These are phyloP conservation scores for Rhynchospora tenuis DNA, from an alignment of 176 grass and related monocot species.

Conservation along the genomic window DNA sequence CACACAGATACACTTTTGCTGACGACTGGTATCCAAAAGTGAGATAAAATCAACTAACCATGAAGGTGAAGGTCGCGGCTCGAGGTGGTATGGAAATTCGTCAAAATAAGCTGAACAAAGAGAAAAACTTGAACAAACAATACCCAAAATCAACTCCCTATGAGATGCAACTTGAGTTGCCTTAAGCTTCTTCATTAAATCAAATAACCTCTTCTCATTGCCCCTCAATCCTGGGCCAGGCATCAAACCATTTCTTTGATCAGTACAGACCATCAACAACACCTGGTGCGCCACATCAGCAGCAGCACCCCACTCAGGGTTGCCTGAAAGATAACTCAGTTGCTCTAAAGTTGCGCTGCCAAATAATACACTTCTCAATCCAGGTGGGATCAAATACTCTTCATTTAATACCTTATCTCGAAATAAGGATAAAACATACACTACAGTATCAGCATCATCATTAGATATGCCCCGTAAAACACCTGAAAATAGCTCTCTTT, in stretches of 20 bases:
- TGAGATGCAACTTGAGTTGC: constrained; percentile 57
- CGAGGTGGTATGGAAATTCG: constrained; percentile 72
- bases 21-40: constrained; percentile 7
- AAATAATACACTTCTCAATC: constrained; percentile 85
- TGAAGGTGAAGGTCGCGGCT: constrained; percentile 48
- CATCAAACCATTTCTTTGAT: constrained; percentile 91
- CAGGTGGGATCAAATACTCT: constrained; percentile 67
- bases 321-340: constrained; percentile 69
- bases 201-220: constrained; percentile 75
- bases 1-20: neutral
- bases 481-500: constrained; percentile 78
- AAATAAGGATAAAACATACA: constrained; percentile 55
- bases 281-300: constrained; percentile 75
- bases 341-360: constrained; percentile 83
- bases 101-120: constrained; percentile 77
- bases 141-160: constrained; percentile 60
- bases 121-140: constrained; percentile 52
- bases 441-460: constrained; percentile 55
- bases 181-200: constrained; percentile 87
- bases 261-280: constrained; percentile 72
- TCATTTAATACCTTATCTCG: constrained; percentile 62
- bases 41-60: constrained; percentile 56
- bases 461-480: constrained; percentile 60
- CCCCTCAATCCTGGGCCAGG: constrained; percentile 60
- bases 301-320: constrained; percentile 39